A percentile compares a stretch with the other conserved stretches of the same genome.
Conservation (phyloP, 148 eudicot genomes). For the Persicaria maculosa region DNA sequence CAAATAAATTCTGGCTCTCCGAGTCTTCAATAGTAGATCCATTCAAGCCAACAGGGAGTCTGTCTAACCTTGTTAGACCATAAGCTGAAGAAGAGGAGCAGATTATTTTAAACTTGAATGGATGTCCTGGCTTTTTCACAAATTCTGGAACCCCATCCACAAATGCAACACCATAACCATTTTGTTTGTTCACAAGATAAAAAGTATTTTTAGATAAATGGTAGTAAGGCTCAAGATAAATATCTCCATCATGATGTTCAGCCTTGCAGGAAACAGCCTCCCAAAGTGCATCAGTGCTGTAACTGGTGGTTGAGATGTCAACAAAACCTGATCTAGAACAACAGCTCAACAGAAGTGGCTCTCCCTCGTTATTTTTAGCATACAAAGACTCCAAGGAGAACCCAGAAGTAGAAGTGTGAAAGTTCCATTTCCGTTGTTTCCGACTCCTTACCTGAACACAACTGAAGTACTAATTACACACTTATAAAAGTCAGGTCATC, state of each 20-base stretch:
- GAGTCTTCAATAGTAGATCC: constrained; percentile 17
- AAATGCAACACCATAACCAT: constrained; percentile 62
- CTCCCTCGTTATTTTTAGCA: constrained; percentile 74
- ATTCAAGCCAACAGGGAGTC: constrained; percentile 20
- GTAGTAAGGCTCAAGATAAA: constrained; percentile 37
- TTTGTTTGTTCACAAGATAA: constrained; percentile 79
- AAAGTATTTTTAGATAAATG: constrained; percentile 42
- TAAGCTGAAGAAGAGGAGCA: constrained; percentile 29
- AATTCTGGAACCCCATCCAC: constrained; percentile 76
- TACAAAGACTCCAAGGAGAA: constrained; percentile 69
- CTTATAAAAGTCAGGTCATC: not conserved
- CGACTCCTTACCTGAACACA: constrained; percentile 68
- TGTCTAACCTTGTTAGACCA: constrained; percentile 23
- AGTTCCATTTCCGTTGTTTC: constrained; percentile 61
- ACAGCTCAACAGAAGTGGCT: constrained; percentile 58
- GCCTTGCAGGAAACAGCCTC: constrained; percentile 36
- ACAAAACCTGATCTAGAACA: constrained; percentile 63
- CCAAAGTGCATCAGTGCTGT: constrained; percentile 69
- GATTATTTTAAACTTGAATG: constrained; percentile 81
- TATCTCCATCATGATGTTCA: constrained; percentile 50
- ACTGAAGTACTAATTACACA: not conserved
- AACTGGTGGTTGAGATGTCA: constrained; percentile 58
- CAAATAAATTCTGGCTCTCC: constrained; percentile 22
- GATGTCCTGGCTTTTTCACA: constrained; percentile 78
- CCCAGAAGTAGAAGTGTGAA: constrained; percentile 32